Evolutionary conservation across 2,329 filamentous ascomycete genomes (phyloP), one percentile per base, ranked within the genome.

Genomic region (Pestalotiopsis sp.): DNA sequence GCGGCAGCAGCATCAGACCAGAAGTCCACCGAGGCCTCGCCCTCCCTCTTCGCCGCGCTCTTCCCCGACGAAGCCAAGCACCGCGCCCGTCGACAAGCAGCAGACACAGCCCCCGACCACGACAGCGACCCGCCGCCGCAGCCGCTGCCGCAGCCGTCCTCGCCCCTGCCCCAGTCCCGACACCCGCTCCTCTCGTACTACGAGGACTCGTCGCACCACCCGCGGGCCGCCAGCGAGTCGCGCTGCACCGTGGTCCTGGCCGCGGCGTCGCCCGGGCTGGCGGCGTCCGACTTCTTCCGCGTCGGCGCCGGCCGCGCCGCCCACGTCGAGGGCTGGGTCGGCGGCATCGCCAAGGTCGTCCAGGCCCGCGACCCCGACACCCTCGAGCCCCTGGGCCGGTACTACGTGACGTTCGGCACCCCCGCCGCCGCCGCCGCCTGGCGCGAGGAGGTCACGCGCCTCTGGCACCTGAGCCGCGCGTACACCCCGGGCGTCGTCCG

Each of bases 201-300:
- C 13, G 64, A 58, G 27, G 27, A 55, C 59, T 62, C 59, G 11
- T 62, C 59, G 27, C 59, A 62, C 59, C 59, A 62, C 59, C 59
- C 59, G 13, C 25, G 13, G 9, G 59, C 59, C 31, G 59, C 59
- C 59, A 62, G 59, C 31, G 31, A 27, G 13, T 36, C 13, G 59
- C 59, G 59, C 25, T 62, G 59, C 69, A 83, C 85, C 73, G 82
- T 95, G 55, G 82, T 90, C 57, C 79, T 94, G 49, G 82, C 82
- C 23, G 86, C 88, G 52, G 85, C 88, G 6, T 88, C 87, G 73
- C 85, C 84, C 68, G 85, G 87, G 23, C 84, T 95, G 58, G 82
- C 84, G 23, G 87, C 91, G 73, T 87, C 86, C 72, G 93, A 95
- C 80, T 95, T 95, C 79, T 85, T 88, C 71, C 90, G 92, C 67